Conservation (phyloP, 2,329 filamentous ascomycete species). For the Teratosphaeria destructans region DNA sequence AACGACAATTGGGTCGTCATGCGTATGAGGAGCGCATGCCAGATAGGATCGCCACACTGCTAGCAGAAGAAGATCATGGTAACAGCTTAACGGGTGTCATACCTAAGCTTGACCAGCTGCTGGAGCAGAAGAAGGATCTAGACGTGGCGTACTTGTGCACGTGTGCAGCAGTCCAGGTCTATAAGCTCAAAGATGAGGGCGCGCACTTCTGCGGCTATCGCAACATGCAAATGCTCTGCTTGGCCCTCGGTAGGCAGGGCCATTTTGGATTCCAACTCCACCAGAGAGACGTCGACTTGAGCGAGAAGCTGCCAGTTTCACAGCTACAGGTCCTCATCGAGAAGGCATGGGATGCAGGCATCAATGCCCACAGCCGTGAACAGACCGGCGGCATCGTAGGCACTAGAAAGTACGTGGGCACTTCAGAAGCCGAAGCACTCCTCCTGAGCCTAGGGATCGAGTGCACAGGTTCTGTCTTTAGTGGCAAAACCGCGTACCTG, state of each 20-base stretch:
- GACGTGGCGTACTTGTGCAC: constrained; percentile 70
- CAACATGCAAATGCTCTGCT: constrained; percentile 77
- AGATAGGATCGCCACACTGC: constrained; percentile 21
- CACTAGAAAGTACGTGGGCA: constrained; percentile 93
- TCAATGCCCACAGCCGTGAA: constrained; percentile 59
- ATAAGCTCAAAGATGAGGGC: constrained; percentile 67
- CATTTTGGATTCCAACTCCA: neutral
- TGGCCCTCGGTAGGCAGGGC: constrained; percentile 17
- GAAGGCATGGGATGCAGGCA: constrained; percentile 72
- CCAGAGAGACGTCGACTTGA: constrained; percentile 20
- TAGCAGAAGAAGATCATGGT: constrained; percentile 16
- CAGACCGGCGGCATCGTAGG: constrained; percentile 79
- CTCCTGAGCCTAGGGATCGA: constrained; percentile 57
- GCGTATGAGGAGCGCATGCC: constrained; percentile 38
- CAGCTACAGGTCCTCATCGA: constrained; percentile 79
- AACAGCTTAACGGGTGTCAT: constrained; percentile 32
- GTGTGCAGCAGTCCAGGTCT: constrained; percentile 62
- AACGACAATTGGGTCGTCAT: constrained; percentile 33
- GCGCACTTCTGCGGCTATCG: constrained; percentile 81
- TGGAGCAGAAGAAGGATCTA: constrained; percentile 50
- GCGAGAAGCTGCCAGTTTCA: constrained; percentile 54
- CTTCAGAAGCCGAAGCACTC: constrained; percentile 74
- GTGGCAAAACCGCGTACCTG: constrained; percentile 38
- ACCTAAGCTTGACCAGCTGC: constrained; percentile 33
- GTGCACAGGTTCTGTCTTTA: constrained; percentile 42